These are phyloP conservation scores for Cryphonectria parasitica DNA, from an alignment of 2,329 filamentous ascomycete genomes.

Conservation along the genomic window DNA sequence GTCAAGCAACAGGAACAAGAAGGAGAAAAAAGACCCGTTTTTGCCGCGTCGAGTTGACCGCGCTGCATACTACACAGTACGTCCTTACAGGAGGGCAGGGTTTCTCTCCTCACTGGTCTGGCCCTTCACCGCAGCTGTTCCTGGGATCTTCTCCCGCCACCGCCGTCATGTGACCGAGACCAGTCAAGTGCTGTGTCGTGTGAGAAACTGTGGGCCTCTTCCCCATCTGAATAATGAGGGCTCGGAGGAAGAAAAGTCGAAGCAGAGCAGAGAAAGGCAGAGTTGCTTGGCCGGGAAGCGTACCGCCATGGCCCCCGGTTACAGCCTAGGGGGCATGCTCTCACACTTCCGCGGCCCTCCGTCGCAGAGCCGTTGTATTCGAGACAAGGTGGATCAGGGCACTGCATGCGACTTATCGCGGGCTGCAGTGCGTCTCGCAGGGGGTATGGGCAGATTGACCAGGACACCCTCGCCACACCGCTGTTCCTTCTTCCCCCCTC, in stretches of 20 bases:
- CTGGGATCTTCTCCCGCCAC: background rate
- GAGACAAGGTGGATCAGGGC: constrained; percentile 24
- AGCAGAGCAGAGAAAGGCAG: constrained; percentile 2
- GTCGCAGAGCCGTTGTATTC: constrained; percentile 28
- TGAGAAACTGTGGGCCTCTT: background rate
- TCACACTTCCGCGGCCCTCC: constrained; percentile 27
- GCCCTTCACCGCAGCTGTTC: background rate
- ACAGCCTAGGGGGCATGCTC: constrained; percentile 26
- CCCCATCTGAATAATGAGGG: background rate
- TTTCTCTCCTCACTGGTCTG: background rate
- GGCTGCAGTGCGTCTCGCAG: constrained; percentile 9
- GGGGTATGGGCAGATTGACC: constrained; percentile 12
- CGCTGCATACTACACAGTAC: background rate
- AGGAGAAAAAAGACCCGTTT: background rate
- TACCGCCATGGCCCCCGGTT: constrained; percentile 24
- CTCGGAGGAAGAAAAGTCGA: background rate
- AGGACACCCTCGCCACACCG: constrained; percentile 23
- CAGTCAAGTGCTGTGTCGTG: constrained; percentile 7
- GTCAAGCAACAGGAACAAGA: background rate
- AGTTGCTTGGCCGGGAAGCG: constrained; percentile 20
- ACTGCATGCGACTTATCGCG: constrained; percentile 21
- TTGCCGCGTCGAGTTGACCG: constrained; percentile 2
- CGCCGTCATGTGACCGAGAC: constrained; percentile 1
- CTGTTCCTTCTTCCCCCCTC: constrained; percentile 14
- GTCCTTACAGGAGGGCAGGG: background rate